Percentiles rank a stretch among this genome's conserved stretches.
Conservation (phyloP, 768 basidiomycete genomes). For the Kwoniella heveanensis region DNA sequence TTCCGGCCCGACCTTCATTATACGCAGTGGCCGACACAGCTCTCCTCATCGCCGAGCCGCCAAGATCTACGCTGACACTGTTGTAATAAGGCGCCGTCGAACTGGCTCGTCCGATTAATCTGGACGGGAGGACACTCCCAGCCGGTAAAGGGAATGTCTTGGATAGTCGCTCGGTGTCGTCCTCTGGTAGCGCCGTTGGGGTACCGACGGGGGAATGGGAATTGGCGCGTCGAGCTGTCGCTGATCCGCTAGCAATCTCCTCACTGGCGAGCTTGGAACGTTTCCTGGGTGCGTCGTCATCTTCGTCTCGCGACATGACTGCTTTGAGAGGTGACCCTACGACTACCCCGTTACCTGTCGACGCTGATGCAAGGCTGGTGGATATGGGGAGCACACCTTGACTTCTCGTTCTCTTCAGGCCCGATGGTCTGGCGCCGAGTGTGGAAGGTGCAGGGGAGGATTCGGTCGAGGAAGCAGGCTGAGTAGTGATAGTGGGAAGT, state of each 20-base stretch:
- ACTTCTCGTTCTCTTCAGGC: constrained; percentile 36
- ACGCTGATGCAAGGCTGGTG: constrained; percentile 14
- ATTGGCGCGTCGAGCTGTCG: constrained; percentile 13
- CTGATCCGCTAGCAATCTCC: background rate
- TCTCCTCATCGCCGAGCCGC: constrained; percentile 7
- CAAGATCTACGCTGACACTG: background rate
- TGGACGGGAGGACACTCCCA: constrained; percentile 10
- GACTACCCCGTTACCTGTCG: constrained; percentile 14
- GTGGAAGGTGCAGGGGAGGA: constrained; percentile 4
- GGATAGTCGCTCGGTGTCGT: constrained; percentile 3
- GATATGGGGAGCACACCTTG: constrained; percentile 26
- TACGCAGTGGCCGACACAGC: background rate
- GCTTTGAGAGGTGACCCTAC: constrained; percentile 33
- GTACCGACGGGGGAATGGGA: constrained; percentile 15
- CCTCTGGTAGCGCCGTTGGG: constrained; percentile 8
- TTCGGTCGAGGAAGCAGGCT: constrained; percentile 13
- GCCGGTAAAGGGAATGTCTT: constrained; percentile 17
- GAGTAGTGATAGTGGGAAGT: constrained; percentile 4
- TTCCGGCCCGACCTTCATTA: constrained; percentile 14
- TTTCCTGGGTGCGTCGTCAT: constrained; percentile 17
- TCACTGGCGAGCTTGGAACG: constrained; percentile 12
- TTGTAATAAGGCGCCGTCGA: constrained; percentile 2
- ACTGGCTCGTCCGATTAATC: background rate
- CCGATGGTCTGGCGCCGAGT: background rate
- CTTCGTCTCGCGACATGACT: constrained; percentile 27